Evolutionary conservation across 495 filamentous ascomycete genomes (phyloP).

Genomic region (Endocarpon pusillum): DNA sequence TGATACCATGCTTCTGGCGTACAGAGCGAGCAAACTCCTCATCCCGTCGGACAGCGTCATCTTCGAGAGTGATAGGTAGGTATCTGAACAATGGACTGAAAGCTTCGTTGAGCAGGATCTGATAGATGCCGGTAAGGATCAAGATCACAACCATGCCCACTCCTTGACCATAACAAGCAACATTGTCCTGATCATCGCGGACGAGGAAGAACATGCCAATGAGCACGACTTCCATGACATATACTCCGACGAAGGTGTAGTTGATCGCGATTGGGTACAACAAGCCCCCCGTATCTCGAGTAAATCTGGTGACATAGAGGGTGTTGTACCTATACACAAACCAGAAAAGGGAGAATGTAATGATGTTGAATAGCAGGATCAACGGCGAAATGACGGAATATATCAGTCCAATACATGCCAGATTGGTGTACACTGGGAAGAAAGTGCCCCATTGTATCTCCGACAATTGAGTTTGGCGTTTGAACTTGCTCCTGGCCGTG

Average conservation of each 20-base stretch:
- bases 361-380: slow-evolving; percentile 82
- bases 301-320: slow-evolving; percentile 85
- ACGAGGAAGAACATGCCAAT: slow-evolving; percentile 86
- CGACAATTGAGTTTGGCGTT: slow-evolving; percentile 60
- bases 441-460: slow-evolving; percentile 80
- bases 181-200: slow-evolving; percentile 36
- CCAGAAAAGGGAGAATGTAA: slow-evolving; percentile 92
- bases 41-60: slow-evolving; percentile 78
- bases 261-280: slow-evolving; percentile 89
- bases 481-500: slow-evolving; percentile 81
- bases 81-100: slow-evolving; percentile 80
- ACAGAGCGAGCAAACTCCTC: slow-evolving; percentile 62
- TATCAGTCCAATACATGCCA: slow-evolving; percentile 85
- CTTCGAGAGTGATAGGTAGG: slow-evolving; percentile 87
- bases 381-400: slow-evolving; percentile 83
- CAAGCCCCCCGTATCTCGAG: slow-evolving; percentile 80
- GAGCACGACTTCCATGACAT: slow-evolving; percentile 84
- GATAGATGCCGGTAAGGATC: slow-evolving; percentile 59
- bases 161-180: slow-evolving; percentile 60
- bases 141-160: slow-evolving; percentile 74
- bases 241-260: slow-evolving; percentile 86
- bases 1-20: slow-evolving; percentile 16
- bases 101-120: slow-evolving; percentile 64
- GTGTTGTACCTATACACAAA: slow-evolving; percentile 92
- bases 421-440: slow-evolving; percentile 90